Percentiles rank a stretch among this genome's conserved stretches.
Evolutionary conservation across 2,329 filamentous ascomycete species (phyloP).

Genomic region (Orbilia oligospora): DNA sequence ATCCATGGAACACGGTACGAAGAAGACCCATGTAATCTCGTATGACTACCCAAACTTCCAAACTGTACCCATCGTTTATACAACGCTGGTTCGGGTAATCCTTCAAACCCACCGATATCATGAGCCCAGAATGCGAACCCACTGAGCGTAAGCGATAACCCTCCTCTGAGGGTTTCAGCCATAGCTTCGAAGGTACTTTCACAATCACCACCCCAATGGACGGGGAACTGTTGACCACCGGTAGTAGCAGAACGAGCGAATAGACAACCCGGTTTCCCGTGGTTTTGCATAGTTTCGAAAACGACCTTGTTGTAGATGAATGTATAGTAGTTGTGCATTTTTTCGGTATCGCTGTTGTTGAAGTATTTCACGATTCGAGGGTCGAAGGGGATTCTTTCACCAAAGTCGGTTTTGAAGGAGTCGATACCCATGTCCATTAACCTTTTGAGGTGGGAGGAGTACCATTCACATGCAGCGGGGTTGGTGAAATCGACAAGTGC

Average conservation of each 20-base stretch:
- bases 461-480: slow-evolving; percentile 78
- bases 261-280: slow-evolving; percentile 73
- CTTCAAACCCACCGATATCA: slow-evolving; percentile 81
- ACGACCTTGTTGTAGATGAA: slow-evolving; percentile 80
- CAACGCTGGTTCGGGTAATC: slow-evolving; percentile 76
- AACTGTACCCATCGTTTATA: slow-evolving; percentile 87
- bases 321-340: slow-evolving; percentile 85
- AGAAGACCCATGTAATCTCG: slow-evolving; percentile 77
- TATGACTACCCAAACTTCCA: slow-evolving; percentile 79
- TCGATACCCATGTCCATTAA: slow-evolving; percentile 80
- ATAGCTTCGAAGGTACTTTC: slow-evolving; percentile 81
- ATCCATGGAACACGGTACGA: slow-evolving; percentile 83
- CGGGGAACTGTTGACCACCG: slow-evolving; percentile 78
- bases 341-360: slow-evolving; percentile 74
- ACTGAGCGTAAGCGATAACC: slow-evolving; percentile 75
- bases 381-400: slow-evolving; percentile 77
- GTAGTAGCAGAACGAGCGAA: slow-evolving; percentile 79
- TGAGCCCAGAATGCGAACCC: slow-evolving; percentile 79
- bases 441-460: slow-evolving; percentile 73
- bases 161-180: slow-evolving; percentile 78
- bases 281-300: slow-evolving; percentile 75
- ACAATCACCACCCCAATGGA: slow-evolving; percentile 82
- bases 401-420: slow-evolving; percentile 82
- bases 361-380: slow-evolving; percentile 74
- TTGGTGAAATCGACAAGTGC: slow-evolving; percentile 82